A percentile compares a stretch with the other conserved stretches of the same genome.
These are phyloP conservation scores for Cardamine occulta DNA, from an alignment of 345 rosid species.

Conservation along the genomic window DNA sequence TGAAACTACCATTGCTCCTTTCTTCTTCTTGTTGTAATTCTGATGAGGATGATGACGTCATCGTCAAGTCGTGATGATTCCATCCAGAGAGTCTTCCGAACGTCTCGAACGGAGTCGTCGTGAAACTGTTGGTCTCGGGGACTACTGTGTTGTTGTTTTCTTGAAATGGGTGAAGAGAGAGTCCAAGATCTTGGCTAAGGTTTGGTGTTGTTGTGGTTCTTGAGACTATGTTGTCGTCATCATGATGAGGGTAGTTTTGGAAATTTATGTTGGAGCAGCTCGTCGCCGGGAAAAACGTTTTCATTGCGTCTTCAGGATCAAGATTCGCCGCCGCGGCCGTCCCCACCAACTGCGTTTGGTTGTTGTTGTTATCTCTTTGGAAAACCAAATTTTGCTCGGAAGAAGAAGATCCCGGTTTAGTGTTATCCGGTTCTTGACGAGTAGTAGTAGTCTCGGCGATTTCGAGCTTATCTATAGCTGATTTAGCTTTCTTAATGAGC, in stretches of 20 bases:
- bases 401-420: slow-evolving; percentile 42
- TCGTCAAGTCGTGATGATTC: slow-evolving; percentile 45
- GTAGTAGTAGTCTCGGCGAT: slow-evolving; percentile 31
- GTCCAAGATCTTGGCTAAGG: slow-evolving; percentile 62
- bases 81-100: slow-evolving; percentile 61
- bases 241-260: slow-evolving; percentile 57
- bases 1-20: slow-evolving; percentile 45
- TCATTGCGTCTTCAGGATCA: slow-evolving; percentile 59
- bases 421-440: slow-evolving; percentile 48
- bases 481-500: slow-evolving; percentile 80
- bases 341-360: slow-evolving; percentile 42
- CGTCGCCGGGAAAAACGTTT: slow-evolving; percentile 71
- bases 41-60: slow-evolving; percentile 45
- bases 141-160: slow-evolving; percentile 41
- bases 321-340: slow-evolving; percentile 44
- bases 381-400: slow-evolving; percentile 52
- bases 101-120: slow-evolving; percentile 33
- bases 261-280: slow-evolving; percentile 39
- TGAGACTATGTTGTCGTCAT: slow-evolving; percentile 49
- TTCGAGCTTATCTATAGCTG: slow-evolving; percentile 74
- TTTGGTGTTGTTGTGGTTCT: slow-evolving; percentile 50
- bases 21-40: slow-evolving; percentile 47
- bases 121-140: slow-evolving; percentile 41
- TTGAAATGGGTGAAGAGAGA: slow-evolving; percentile 63
- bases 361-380: slow-evolving; percentile 41